Evolutionary conservation across 306 rosid genomes (phyloP).

Genomic region (Mimosa bimucronata): DNA sequence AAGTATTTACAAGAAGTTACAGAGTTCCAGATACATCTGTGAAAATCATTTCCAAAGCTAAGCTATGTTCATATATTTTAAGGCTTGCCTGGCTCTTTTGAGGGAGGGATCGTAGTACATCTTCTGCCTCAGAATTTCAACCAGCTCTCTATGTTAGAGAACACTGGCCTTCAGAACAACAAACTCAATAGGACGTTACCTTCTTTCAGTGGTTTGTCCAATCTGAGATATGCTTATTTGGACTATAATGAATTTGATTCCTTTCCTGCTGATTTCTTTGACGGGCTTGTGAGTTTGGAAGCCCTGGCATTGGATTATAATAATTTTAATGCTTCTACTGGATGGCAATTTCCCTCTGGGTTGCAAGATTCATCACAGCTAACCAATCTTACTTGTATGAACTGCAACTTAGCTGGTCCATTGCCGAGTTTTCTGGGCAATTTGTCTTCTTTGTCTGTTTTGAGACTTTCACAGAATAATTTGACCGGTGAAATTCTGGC

Average conservation of each 20-base stretch:
- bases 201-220: constrained; percentile 58
- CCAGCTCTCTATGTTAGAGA: constrained; percentile 63
- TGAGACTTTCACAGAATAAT: constrained; percentile 65
- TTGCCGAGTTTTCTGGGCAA: constrained; percentile 75
- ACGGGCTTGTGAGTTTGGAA: constrained; percentile 60
- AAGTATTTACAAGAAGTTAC: no score
- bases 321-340: constrained; percentile 57
- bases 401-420: constrained; percentile 74
- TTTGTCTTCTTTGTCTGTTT: constrained; percentile 59
- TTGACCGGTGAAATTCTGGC: constrained; percentile 62
- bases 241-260: constrained; percentile 74
- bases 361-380: constrained; percentile 57
- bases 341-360: constrained; percentile 69
- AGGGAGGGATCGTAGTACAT: no score
- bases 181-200: constrained; percentile 70
- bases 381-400: constrained; percentile 63
- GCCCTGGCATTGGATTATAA: constrained; percentile 76
- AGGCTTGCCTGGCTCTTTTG: no score
- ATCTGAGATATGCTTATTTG: constrained; percentile 52
- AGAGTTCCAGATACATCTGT: no score
- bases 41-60: no score
- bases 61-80: no score
- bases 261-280: constrained; percentile 78
- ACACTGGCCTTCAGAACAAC: constrained; percentile 82
- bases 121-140: constrained; percentile 71